Evolutionary conservation across 179 eudicot genomes (phyloP).

Genomic region (Carnegiea gigantea): DNA sequence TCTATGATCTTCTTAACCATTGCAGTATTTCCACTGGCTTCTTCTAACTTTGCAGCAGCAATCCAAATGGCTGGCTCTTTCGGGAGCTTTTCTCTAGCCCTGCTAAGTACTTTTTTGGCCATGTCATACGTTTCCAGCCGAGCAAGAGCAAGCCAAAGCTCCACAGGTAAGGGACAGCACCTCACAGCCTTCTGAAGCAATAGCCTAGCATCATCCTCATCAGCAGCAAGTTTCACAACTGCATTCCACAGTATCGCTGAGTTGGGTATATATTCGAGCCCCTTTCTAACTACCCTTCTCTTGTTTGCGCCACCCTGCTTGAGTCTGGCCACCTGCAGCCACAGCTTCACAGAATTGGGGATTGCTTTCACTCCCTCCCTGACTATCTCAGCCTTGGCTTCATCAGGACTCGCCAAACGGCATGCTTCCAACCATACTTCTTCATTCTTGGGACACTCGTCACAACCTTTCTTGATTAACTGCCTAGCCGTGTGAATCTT

Average conservation of each 20-base stretch:
- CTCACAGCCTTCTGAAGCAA: constrained; percentile 85
- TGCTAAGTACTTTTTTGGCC: constrained; percentile 81
- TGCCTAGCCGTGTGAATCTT: constrained; percentile 72
- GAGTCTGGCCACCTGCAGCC: too few species aligned
- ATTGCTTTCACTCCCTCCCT: too few species aligned
- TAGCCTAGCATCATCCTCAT: constrained; percentile 78
- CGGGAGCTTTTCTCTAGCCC: constrained; percentile 69
- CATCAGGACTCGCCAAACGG: constrained; percentile 44
- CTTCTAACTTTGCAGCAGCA: constrained; percentile 91
- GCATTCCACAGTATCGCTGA: constrained; percentile 92
- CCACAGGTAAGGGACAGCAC: constrained; percentile 86
- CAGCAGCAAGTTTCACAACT: constrained; percentile 84
- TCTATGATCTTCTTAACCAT: constrained; percentile 86
- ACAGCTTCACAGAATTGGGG: too few species aligned
- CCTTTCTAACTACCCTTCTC: constrained; percentile 81
- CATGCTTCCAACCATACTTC: constrained; percentile 95
- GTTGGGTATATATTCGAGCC: constrained; percentile 80
- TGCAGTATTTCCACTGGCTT: constrained; percentile 68
- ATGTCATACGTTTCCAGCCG: constrained; percentile 77
- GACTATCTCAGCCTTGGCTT: too few species aligned
- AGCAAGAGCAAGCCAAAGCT: constrained; percentile 89
- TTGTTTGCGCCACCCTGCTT: constrained; percentile 12
- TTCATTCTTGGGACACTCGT: constrained; percentile 89
- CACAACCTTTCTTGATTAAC: constrained; percentile 73
- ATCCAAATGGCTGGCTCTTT: constrained; percentile 95